phyloP scores from a whole-genome alignment of 225 moss, liverwort and hornwort species.

The Bryum argenteum region DNA sequence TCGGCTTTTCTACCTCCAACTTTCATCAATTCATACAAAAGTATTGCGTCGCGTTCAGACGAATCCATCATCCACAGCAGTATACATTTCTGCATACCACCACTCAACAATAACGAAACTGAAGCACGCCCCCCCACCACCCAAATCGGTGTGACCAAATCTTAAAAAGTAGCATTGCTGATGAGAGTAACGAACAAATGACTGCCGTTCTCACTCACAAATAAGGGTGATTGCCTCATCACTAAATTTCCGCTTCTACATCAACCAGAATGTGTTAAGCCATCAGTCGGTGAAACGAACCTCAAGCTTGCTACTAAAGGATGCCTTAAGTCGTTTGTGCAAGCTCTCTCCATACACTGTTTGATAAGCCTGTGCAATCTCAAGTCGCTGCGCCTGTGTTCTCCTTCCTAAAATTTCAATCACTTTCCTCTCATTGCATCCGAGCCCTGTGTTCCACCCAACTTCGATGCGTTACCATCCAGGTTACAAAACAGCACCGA shows the following conservation, averaged over 20 bases:
- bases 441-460: slow-evolving; percentile 38
- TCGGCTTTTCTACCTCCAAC: slow-evolving; percentile 58
- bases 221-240: too few species aligned
- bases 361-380: slow-evolving; percentile 60
- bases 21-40: slow-evolving; percentile 56
- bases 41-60: slow-evolving; percentile 57
- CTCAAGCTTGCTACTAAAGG: slow-evolving; percentile 63
- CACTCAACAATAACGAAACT: background rate
- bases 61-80: slow-evolving; percentile 75
- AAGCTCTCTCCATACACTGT: slow-evolving; percentile 61
- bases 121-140: too few species aligned
- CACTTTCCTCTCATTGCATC: slow-evolving; percentile 59
- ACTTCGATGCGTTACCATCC: background rate
- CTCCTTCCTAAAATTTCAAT: slow-evolving; percentile 59
- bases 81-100: slow-evolving; percentile 49
- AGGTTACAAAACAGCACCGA: too few species aligned
- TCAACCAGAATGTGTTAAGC: background rate
- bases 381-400: slow-evolving; percentile 53
- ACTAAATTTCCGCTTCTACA: too few species aligned
- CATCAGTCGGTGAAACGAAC: slow-evolving; percentile 23
- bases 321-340: slow-evolving; percentile 60
- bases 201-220: too few species aligned
- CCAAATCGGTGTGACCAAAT: too few species aligned
- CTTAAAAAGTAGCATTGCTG: too few species aligned
- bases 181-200: too few species aligned